Base-by-base conservation (phyloP, 306 rosid species). In the Lupinus albus region DNA sequence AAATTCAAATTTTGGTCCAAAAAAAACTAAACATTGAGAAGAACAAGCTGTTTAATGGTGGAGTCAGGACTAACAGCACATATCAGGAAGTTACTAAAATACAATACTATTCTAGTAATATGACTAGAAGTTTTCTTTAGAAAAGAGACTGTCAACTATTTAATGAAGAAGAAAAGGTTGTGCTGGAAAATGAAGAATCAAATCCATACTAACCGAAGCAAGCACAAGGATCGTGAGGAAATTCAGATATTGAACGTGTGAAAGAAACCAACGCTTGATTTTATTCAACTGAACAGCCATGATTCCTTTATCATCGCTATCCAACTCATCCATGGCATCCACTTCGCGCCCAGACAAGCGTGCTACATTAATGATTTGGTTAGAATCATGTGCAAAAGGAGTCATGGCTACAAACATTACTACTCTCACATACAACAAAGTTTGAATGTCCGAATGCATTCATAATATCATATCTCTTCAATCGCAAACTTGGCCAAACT, bases 131-230 rank as follows among this genome's bases (percentile, higher is more conserved):
- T 20, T 42, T 16, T 47, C 15, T 21, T 13, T 14, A 71, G 5
- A 42, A 14, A 65, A 56, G 42, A 51, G 64, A 39, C 41, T 35
- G 14, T 2, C 18, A 7, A 72, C 45, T 14, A 44, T n/a, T 54
- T 44, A 44, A 50, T 55, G 25, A 16, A 39, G 36, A 18, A 14
- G 69, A 66, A 62, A 25, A 49, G 14, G 30, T 28, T 36, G 13
- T 11, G 32, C 16, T 4, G 59, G 50, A 58, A 25, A 74, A 72
- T 52, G 71, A 81, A 73, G 65, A 8, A 49, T 65, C 39, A 68
- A 46, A 66, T 65, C 39, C n/a, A 52, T 78, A 86, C 96, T 91
- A 74, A 94, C 99, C 96, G 99, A 94, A 57, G 99, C 99, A 72
- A 94, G 99, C 36, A 88, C 83, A 67, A 94, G 71, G 73, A 94